Evolutionary conservation across 164 flowering plant genomes (phyloP).

Genomic region (grape (Vitis vinifera)): DNA sequence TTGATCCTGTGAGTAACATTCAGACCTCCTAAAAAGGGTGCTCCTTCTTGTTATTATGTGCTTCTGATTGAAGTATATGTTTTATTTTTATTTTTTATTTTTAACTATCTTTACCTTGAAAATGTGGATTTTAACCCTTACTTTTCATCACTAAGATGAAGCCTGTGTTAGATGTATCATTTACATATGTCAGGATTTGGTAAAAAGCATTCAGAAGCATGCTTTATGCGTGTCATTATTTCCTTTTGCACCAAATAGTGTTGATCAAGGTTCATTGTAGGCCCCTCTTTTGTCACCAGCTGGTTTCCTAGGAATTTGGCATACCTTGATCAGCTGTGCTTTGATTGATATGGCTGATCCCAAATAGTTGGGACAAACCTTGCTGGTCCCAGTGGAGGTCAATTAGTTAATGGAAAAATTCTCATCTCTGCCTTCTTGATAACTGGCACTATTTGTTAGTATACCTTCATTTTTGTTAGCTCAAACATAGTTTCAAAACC

Average conservation of each 20-base stretch:
- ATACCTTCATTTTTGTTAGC: neutral
- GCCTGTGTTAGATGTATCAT: neutral
- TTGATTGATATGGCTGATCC: no score
- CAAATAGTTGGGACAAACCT: no score
- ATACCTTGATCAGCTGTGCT: no score
- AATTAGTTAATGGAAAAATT: neutral
- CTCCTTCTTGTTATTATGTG: neutral
- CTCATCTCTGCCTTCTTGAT: neutral
- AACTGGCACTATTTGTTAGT: neutral
- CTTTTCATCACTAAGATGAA: neutral
- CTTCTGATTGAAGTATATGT: neutral
- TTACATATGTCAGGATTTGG: neutral
- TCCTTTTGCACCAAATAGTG: no score
- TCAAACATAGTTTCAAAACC: no score
- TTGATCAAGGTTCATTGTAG: no score
- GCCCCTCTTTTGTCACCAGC: no score
- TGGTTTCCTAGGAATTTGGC: no score
- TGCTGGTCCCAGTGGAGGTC: no score
- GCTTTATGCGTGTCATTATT: no score
- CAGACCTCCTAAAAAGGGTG: neutral
- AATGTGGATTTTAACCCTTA: no score
- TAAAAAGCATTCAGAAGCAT: neutral
- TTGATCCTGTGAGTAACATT: constrained; percentile 84
- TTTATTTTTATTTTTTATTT: neutral
- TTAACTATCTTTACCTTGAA: neutral